Conservation (phyloP, 805 yeast genomes). For the Metschnikowia baotianmanensis region DNA sequence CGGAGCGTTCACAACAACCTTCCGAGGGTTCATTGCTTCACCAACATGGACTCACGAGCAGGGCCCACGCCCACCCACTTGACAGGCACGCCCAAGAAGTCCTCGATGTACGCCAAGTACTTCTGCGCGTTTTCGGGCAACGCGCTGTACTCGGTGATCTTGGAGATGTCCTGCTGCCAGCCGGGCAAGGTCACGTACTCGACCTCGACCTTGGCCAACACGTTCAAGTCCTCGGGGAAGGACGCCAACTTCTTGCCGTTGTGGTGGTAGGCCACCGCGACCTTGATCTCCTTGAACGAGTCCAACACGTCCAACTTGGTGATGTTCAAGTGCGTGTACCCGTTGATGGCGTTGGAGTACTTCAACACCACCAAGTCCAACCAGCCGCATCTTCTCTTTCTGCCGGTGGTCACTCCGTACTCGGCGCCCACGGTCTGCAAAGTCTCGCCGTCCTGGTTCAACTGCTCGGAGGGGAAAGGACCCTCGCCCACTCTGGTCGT, state of each 20-base stretch:
- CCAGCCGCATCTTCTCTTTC: conserved; percentile 99
- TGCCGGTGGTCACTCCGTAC: conserved; percentile 96
- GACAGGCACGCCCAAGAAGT: conserved; percentile 77
- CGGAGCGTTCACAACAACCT: too few species aligned
- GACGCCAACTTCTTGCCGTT: conserved; percentile 71
- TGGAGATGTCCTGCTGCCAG: conserved; percentile 84
- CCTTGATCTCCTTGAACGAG: conserved; percentile 80
- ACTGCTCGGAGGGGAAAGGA: conserved; percentile 97
- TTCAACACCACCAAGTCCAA: conserved; percentile 91
- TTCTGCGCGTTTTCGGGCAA: conserved; percentile 85
- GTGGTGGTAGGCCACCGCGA: conserved; percentile 79
- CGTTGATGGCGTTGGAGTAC: conserved; percentile 88
- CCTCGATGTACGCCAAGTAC: conserved; percentile 83
- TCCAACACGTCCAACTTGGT: conserved; percentile 96
- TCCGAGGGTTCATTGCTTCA: conserved; percentile 35
- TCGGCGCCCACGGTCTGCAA: conserved; percentile 93
- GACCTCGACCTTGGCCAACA: conserved; percentile 86
- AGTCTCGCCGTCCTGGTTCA: conserved; percentile 80
- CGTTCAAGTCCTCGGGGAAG: conserved; percentile 90
- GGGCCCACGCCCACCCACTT: conserved; percentile 99
- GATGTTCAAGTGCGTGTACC: conserved; percentile 90
- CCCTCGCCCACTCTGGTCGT: conserved; percentile 99
- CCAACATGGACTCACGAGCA: conserved; percentile 89
- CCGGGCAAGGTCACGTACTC: conserved; percentile 91
- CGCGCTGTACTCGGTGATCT: conserved; percentile 64